Base-by-base conservation (phyloP, 805 yeast genomes). In the Peterozyma xylosa region DNA sequence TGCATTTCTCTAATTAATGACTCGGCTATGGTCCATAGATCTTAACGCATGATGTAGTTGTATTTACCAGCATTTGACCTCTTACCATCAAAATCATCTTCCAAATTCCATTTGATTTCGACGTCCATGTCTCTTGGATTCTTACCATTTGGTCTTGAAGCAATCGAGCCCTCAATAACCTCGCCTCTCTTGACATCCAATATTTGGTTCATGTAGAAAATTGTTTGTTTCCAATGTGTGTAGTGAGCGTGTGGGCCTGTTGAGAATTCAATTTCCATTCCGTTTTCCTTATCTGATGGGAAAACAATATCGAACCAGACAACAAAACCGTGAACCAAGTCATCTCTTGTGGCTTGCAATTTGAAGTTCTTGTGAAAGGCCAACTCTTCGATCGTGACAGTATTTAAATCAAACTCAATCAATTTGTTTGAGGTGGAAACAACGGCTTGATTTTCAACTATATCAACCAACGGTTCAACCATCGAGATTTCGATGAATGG, bases 171-270 rank as follows among this genome's bases (percentile, higher is more conserved):
- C 46, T 74, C 73, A 51, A 95, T 70, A 35, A 62, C 57, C 56
- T 93, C 99, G 46, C 91, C 96, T 53, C 71, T 70, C 58, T 82
- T 81, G 49, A 85, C 67, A 56, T 80, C 86, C 51, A 91, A 65
- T 29, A 86, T 95, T 55, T 87, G 86, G 53, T 76, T 80, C 57
- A 91, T 73, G 64, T 93, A 95, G 67, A 95, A 89, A 1, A 93
- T 95, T 15, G 96, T 86, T 69, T 93, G 99, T 64, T 93, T 95
- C 99, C 99, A 93, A 69, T 93, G 99, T 13, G 99, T 93, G 72
- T 90, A 89, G 53, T 80, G 78, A 39, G 89, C 82, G 66, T 85
- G 89, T 33, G 99, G 96, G 18, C 98, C 98, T 11, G 99, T 95
- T 16, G 93, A 82, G 60, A 93, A 90, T 30, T 68, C 69, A 46